These are phyloP conservation scores for Stereocaulon alpinum DNA, from an alignment of 495 filamentous ascomycete genomes.

Conservation along the genomic window DNA sequence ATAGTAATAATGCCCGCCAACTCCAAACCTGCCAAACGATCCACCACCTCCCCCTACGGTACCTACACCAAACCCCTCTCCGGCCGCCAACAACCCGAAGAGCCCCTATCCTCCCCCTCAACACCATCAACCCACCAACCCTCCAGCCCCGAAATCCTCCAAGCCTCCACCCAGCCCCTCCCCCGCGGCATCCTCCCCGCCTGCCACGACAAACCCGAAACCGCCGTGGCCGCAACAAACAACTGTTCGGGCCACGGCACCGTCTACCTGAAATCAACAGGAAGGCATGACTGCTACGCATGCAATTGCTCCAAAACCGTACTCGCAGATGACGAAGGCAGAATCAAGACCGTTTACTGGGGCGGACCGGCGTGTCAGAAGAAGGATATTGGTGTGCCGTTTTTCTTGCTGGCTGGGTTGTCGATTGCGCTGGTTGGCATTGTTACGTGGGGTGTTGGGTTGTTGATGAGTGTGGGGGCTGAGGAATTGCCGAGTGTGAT, in stretches of 20 bases:
- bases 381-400: slow-evolving; percentile 74
- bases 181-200: slow-evolving; percentile 34
- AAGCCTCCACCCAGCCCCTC: slow-evolving; percentile 19
- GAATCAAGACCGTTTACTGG: slow-evolving; percentile 51
- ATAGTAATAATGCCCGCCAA: slow-evolving; percentile 33
- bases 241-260: slow-evolving; percentile 67
- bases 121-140: slow-evolving; percentile 21
- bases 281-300: slow-evolving; percentile 49
- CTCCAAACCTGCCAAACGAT: slow-evolving; percentile 10
- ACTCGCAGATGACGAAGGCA: slow-evolving; percentile 35
- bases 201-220: slow-evolving; percentile 54
- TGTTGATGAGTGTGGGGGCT: slow-evolving; percentile 70
- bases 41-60: slow-evolving; percentile 21
- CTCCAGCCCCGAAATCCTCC: slow-evolving; percentile 22
- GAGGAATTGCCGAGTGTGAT: slow-evolving; percentile 77
- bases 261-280: slow-evolving; percentile 52
- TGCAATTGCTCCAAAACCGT: slow-evolving; percentile 57
- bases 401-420: slow-evolving; percentile 72
- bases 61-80: slow-evolving; percentile 27
- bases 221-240: slow-evolving; percentile 52
- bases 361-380: slow-evolving; percentile 85
- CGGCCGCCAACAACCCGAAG: slow-evolving; percentile 25
- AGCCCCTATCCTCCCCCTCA: slow-evolving; percentile 28
- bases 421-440: slow-evolving; percentile 51
- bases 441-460: slow-evolving; percentile 54